A percentile compares a stretch with the other conserved stretches of the same genome.
Conservation (phyloP, 805 yeast species). For the Candida ovalis region DNA sequence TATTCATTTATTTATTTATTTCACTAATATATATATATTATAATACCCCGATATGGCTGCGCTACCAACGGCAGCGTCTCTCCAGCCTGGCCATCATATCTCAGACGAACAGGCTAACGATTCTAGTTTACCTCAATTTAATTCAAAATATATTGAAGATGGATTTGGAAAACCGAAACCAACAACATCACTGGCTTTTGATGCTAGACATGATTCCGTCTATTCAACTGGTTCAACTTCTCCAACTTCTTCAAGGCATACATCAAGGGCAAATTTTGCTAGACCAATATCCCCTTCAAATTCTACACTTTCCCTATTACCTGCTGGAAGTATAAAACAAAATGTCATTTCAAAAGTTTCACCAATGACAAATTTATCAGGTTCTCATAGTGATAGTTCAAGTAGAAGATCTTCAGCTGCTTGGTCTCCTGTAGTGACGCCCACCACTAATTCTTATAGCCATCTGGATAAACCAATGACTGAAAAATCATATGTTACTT, state of each 20-base stretch:
- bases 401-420: background rate
- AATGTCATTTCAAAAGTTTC: background rate
- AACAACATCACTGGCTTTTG: background rate
- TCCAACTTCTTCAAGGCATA: constrained; percentile 19
- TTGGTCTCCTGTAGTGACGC: background rate
- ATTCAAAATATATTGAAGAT: constrained; percentile 14
- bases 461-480: constrained; percentile 4
- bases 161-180: constrained; percentile 2
- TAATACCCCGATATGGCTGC: background rate
- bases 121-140: constrained; percentile 12
- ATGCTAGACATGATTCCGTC: constrained; percentile 4
- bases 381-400: background rate
- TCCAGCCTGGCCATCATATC: background rate
- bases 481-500: background rate
- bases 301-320: constrained; percentile 2
- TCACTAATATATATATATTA: background rate
- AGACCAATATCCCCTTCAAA: constrained; percentile 16
- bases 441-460: background rate
- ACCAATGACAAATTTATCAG: background rate
- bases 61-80: background rate
- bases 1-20: background rate
- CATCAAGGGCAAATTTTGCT: constrained; percentile 9
- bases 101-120: background rate
- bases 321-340: background rate
- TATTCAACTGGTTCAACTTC: constrained; percentile 11